Evolutionary conservation across 2,329 filamentous ascomycete genomes (phyloP).

Genomic region (Raffaelea arxii): DNA sequence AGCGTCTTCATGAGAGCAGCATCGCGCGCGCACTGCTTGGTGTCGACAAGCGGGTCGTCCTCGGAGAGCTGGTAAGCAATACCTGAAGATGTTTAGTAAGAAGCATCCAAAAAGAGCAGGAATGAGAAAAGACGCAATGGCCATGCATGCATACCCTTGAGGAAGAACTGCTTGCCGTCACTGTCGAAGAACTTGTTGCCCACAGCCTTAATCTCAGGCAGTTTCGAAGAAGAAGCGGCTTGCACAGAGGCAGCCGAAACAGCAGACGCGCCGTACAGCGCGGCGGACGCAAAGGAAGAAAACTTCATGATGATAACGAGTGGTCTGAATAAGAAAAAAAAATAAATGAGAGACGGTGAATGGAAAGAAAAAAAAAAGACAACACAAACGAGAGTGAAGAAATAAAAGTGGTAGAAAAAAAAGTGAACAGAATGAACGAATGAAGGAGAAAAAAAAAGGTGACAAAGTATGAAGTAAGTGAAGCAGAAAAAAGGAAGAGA

Average conservation of each 20-base stretch:
- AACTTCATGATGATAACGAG: slow-evolving; percentile 25
- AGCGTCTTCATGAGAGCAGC: slow-evolving; percentile 68
- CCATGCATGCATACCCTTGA: slow-evolving; percentile 53
- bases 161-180: slow-evolving; percentile 72
- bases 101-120: background rate
- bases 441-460: background rate
- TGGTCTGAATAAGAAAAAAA: background rate
- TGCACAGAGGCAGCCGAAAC: slow-evolving; percentile 9
- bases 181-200: slow-evolving; percentile 81
- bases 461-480: background rate
- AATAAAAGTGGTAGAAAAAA: background rate
- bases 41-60: slow-evolving; percentile 67
- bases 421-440: background rate
- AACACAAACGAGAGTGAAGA: background rate
- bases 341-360: too few species aligned
- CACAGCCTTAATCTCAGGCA: slow-evolving; percentile 43
- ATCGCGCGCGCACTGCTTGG: slow-evolving; percentile 68
- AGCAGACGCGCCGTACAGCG: slow-evolving; percentile 21
- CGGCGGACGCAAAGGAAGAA: slow-evolving; percentile 22
- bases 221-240: too few species aligned
- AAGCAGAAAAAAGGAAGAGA: background rate
- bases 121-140: background rate
- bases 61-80: slow-evolving; percentile 58
- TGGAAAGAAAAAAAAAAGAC: background rate
- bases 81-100: slow-evolving; percentile 34